Conservation (phyloP, 2,329 filamentous ascomycete species). For the Graphilbum sp. region DNA sequence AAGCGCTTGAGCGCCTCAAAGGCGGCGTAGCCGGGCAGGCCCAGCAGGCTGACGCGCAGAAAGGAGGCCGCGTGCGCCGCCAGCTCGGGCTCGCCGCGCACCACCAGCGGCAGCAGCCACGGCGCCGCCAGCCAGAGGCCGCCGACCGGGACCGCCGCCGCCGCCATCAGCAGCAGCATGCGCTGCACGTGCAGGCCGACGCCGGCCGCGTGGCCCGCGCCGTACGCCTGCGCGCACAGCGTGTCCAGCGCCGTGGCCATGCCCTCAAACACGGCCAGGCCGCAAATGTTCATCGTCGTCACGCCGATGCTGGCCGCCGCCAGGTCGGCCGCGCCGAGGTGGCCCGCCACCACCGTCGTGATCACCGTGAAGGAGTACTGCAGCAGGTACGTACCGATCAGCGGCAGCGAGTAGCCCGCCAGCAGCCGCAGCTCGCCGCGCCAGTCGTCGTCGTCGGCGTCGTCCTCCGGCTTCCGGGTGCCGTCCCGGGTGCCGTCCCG, state of each 20-base stretch:
- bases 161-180: conserved; percentile 50
- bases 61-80: conserved; percentile 59
- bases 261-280: conserved; percentile 63
- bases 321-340: conserved; percentile 54
- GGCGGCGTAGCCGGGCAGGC: conserved; percentile 57
- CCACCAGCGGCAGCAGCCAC: conserved; percentile 51
- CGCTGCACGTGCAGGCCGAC: conserved; percentile 72
- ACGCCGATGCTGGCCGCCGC: conserved; percentile 57
- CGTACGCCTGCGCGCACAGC: conserved; percentile 84
- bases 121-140: conserved; percentile 54
- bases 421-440: conserved; percentile 57
- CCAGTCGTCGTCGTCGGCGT: conserved; percentile 35
- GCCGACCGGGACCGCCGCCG: conserved; percentile 53
- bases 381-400: conserved; percentile 59
- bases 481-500: no score
- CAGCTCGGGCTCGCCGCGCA: conserved; percentile 50
- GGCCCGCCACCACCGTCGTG: conserved; percentile 63
- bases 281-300: conserved; percentile 65
- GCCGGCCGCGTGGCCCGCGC: conserved; percentile 74
- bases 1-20: conserved; percentile 70
- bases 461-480: no score
- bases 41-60: conserved; percentile 50
- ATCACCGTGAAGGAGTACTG: conserved; percentile 73
- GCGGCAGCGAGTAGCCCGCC: conserved; percentile 57
- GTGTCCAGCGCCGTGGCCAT: conserved; percentile 83